These are phyloP conservation scores for Aureobasidium mangrovei DNA, from an alignment of 2,329 filamentous ascomycete species.

Conservation along the genomic window DNA sequence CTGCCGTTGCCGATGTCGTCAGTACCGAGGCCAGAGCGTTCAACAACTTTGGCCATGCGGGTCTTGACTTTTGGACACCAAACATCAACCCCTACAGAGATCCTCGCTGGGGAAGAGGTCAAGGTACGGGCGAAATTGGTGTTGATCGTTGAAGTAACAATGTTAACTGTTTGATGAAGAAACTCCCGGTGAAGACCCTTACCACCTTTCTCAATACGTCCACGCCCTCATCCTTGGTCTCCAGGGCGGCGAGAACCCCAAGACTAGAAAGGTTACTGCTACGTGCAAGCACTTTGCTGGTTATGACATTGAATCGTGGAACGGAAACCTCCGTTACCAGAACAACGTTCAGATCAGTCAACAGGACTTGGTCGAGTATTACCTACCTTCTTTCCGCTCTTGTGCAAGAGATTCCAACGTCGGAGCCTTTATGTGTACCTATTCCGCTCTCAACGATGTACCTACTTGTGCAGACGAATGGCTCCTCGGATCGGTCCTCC, in stretches of 20 bases:
- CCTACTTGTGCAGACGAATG: slow-evolving; percentile 56
- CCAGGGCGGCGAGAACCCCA: slow-evolving; percentile 25
- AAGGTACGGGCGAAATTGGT: slow-evolving; percentile 20
- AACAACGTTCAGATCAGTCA: slow-evolving; percentile 49
- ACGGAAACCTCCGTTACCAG: slow-evolving; percentile 32
- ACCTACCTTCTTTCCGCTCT: slow-evolving; percentile 54
- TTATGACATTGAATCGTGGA: slow-evolving; percentile 26
- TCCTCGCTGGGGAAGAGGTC: slow-evolving; percentile 33
- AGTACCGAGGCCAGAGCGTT: slow-evolving; percentile 57
- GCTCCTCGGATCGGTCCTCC: slow-evolving; percentile 53
- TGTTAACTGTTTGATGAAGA: not conserved
- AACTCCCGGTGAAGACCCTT: slow-evolving; percentile 22
- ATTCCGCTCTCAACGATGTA: slow-evolving; percentile 57
- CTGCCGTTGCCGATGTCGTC: slow-evolving; percentile 47
- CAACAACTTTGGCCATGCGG: slow-evolving; percentile 49
- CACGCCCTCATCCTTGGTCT: slow-evolving; percentile 27
- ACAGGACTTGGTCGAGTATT: slow-evolving; percentile 61
- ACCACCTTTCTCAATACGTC: slow-evolving; percentile 28
- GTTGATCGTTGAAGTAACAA: not conserved
- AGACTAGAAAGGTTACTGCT: slow-evolving; percentile 34
- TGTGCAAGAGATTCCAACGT: slow-evolving; percentile 38
- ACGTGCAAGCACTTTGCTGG: slow-evolving; percentile 40
- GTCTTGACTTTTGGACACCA: slow-evolving; percentile 55
- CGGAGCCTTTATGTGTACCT: slow-evolving; percentile 47
- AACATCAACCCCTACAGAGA: slow-evolving; percentile 58